Percentiles rank a stretch among this genome's conserved stretches.
phyloP scores from a whole-genome alignment of 2,329 filamentous ascomycete genomes.

The Purpureocillium lavendulum region DNA sequence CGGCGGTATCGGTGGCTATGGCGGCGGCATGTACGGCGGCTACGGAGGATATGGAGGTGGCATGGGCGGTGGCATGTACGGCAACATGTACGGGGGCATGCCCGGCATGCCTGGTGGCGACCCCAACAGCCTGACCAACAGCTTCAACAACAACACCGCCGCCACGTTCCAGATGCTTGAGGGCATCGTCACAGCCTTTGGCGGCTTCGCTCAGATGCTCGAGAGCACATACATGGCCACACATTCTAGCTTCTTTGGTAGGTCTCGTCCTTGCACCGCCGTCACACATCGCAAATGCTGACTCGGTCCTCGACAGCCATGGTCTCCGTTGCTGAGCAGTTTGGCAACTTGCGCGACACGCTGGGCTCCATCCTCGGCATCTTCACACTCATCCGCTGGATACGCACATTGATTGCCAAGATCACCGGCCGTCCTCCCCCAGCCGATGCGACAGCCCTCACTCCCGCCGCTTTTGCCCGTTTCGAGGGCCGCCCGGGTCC shows the following conservation, averaged over 20 bases:
- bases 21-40: slow-evolving; percentile 34
- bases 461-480: slow-evolving; percentile 80
- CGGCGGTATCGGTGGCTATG: slow-evolving; percentile 34
- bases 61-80: slow-evolving; percentile 35
- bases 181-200: slow-evolving; percentile 92
- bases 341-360: slow-evolving; percentile 86
- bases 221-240: slow-evolving; percentile 99
- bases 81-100: slow-evolving; percentile 30
- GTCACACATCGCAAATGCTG: slow-evolving; percentile 2
- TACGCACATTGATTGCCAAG: slow-evolving; percentile 84
- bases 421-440: slow-evolving; percentile 85
- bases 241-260: slow-evolving; percentile 96
- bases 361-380: slow-evolving; percentile 91
- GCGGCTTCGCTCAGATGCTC: slow-evolving; percentile 96
- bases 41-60: slow-evolving; percentile 27
- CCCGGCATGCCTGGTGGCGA: slow-evolving; percentile 58
- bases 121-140: slow-evolving; percentile 88
- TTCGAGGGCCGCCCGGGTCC: slow-evolving; percentile 64
- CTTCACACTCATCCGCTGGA: slow-evolving; percentile 92
- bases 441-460: slow-evolving; percentile 78
- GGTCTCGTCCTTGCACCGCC: slow-evolving; percentile 17
- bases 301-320: slow-evolving; percentile 54
- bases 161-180: slow-evolving; percentile 98
- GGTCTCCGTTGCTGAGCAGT: slow-evolving; percentile 96
- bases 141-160: slow-evolving; percentile 89